phyloP scores from a whole-genome alignment of 2,329 filamentous ascomycete species.

The Fusarium buxicola region DNA sequence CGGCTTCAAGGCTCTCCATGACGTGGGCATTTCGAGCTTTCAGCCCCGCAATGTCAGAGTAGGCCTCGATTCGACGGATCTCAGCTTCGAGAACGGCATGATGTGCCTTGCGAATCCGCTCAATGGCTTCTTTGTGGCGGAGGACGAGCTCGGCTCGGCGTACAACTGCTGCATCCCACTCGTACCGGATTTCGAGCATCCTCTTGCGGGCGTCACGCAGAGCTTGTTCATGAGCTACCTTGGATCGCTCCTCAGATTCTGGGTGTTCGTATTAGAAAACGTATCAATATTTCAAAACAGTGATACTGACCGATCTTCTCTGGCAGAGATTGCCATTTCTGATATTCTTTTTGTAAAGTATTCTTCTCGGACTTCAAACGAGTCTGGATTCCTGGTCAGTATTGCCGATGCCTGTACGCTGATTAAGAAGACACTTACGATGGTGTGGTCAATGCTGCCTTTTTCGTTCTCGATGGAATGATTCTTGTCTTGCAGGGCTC shows the following conservation, averaged over 20 bases:
- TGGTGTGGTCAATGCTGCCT: conserved; percentile 53
- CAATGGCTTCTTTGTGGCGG: conserved; percentile 68
- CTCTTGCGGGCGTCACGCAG: conserved; percentile 49
- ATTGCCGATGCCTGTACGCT: not conserved
- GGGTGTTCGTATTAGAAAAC: not conserved
- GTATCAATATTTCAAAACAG: not conserved
- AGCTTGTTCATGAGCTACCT: conserved; percentile 47
- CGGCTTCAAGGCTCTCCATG: conserved; percentile 61
- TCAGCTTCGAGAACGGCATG: conserved; percentile 75
- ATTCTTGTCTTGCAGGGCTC: conserved; percentile 53
- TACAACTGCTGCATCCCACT: conserved; percentile 67
- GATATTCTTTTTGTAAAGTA: conserved; percentile 73
- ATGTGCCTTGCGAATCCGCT: conserved; percentile 70
- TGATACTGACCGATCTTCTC: conserved; percentile 72
- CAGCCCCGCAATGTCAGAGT: conserved; percentile 81
- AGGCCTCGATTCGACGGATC: conserved; percentile 80
- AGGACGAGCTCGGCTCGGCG: conserved; percentile 67
- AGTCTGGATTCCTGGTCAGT: conserved; percentile 53
- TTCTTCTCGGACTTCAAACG: conserved; percentile 71
- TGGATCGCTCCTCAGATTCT: conserved; percentile 54
- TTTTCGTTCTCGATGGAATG: conserved; percentile 58
- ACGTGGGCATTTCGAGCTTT: conserved; percentile 73
- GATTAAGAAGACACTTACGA: conserved; percentile 48
- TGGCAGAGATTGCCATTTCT: conserved; percentile 74
- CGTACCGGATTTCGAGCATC: conserved; percentile 62